These are phyloP conservation scores for Verbascum thapsus DNA, from an alignment of 257 asterid genomes.

Conservation along the genomic window DNA sequence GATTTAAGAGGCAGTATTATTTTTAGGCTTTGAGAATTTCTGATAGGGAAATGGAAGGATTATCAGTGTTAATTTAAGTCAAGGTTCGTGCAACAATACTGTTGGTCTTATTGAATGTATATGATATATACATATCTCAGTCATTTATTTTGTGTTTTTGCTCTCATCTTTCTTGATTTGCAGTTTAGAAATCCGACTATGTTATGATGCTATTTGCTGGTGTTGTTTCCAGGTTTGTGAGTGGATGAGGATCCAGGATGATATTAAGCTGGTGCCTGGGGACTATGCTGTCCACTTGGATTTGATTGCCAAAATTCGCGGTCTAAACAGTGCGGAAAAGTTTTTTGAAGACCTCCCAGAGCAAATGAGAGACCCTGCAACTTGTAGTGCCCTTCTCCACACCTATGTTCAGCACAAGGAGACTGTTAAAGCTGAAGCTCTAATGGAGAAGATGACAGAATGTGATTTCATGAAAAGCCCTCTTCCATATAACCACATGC, in stretches of 20 bases:
- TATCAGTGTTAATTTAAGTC: neutral
- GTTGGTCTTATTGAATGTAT: slow-evolving; percentile 4
- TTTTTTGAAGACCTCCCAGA: slow-evolving; percentile 85
- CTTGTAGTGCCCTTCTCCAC: slow-evolving; percentile 89
- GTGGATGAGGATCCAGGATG: slow-evolving; percentile 86
- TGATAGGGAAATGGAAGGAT: slow-evolving; percentile 5
- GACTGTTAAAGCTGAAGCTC: slow-evolving; percentile 65
- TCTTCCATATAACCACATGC: slow-evolving; percentile 91
- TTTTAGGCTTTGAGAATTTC: neutral
- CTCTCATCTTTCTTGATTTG: too few relatives aligned
- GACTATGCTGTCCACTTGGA: slow-evolving; percentile 95
- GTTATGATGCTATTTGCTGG: slow-evolving; percentile 16
- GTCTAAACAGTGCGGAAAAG: slow-evolving; percentile 82
- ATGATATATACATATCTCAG: neutral
- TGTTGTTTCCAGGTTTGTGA: slow-evolving; percentile 67
- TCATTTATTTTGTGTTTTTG: neutral
- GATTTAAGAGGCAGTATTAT: neutral
- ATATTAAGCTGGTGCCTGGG: slow-evolving; percentile 76
- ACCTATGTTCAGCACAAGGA: slow-evolving; percentile 72
- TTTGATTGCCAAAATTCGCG: slow-evolving; percentile 82
- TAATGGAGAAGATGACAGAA: slow-evolving; percentile 82
- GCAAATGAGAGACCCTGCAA: slow-evolving; percentile 64
- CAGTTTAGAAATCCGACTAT: too few relatives aligned
- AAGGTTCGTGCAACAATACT: neutral
- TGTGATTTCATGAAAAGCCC: slow-evolving; percentile 64